Evolutionary conservation across 805 yeast species (phyloP), one percentile per base, ranked within the genome.

Genomic region (Ogataea paraovalis): DNA sequence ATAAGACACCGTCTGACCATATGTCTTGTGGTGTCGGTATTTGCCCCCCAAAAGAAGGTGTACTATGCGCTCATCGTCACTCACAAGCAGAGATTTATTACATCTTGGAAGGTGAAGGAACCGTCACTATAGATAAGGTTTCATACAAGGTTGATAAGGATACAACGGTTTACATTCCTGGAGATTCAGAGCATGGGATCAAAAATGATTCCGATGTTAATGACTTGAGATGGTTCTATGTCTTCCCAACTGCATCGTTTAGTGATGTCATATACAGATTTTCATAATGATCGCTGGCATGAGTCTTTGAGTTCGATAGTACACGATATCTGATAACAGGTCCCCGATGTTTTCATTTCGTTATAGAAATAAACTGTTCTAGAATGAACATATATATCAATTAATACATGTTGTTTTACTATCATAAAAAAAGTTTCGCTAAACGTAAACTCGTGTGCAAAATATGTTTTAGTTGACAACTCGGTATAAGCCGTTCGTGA

Each of bases 151-250:
- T 42, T 20, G n/a, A 6, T 18, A 25, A 30, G 13, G 44, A 30
- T 7, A 37, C 34, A 13, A 42, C 44, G 2, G 44, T 33, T 22
- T 42, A 19, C 22, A 42, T 42, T 16, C 44, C 44, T 2, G 44
- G 44, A 22, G 33, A 42, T 34, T 14, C 39, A 2, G 44, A 42
- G 22, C 44, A 42, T 16, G 44, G 39, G 5, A 42, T 42, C 8
- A 22, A 34, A 12, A 42, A 42, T 34, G 20, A n/a, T 12, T 22
- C 22, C 4, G 39, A 25, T 9, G 27, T 22, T 14, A 38, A 22
- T 4, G n/a, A 10, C 8, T 20, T 42, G n/a, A 42, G 33, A 42
- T 42, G 44, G 44, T 42, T 42, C 14, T 42, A 42, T 34, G 44
- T 33, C 16, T 42, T 42, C 18, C 44, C 44, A 23, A 32, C 39